phyloP scores from a whole-genome alignment of 106 monocot species.

The Iris macrosiphon region DNA sequence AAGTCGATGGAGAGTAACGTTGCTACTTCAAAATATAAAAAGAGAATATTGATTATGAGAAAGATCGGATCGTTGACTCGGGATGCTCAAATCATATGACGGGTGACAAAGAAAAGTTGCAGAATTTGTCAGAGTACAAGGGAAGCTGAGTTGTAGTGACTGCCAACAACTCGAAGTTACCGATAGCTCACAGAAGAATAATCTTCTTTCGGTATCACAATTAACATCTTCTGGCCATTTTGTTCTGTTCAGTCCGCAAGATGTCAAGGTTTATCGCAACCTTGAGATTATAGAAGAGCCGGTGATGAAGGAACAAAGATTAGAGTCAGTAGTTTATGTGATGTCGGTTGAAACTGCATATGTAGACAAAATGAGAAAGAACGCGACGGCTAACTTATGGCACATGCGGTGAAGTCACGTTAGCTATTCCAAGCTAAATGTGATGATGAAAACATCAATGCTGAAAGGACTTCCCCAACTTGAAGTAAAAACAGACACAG shows the following conservation, averaged over 20 bases:
- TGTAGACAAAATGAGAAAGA: background rate
- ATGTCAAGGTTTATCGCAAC: constrained; percentile 3
- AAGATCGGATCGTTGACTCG: constrained; percentile 4
- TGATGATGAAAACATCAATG: constrained; percentile 8
- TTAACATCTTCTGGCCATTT: background rate
- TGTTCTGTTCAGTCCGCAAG: background rate
- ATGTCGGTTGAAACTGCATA: constrained; percentile 10
- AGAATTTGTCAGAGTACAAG: background rate
- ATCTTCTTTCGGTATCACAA: constrained; percentile 4
- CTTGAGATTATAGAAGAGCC: background rate
- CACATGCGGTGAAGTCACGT: background rate
- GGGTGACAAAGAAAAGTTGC: constrained; percentile 2
- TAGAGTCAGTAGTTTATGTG: constrained; percentile 1
- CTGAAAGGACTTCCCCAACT: background rate
- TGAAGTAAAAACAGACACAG: constrained; percentile 1
- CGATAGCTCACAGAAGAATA: background rate
- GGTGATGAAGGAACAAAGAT: background rate
- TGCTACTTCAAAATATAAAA: background rate
- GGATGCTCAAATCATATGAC: constrained; percentile 7
- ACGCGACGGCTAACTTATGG: background rate
- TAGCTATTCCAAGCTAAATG: constrained; percentile 1
- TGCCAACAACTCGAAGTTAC: background rate
- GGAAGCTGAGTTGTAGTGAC: background rate
- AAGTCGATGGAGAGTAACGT: constrained; percentile 2
- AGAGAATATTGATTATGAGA: constrained; percentile 4